A percentile compares a stretch with the other conserved stretches of the same genome.
These are phyloP conservation scores for Bombardia bombarda DNA, from an alignment of 495 filamentous ascomycete genomes.

Conservation along the genomic window DNA sequence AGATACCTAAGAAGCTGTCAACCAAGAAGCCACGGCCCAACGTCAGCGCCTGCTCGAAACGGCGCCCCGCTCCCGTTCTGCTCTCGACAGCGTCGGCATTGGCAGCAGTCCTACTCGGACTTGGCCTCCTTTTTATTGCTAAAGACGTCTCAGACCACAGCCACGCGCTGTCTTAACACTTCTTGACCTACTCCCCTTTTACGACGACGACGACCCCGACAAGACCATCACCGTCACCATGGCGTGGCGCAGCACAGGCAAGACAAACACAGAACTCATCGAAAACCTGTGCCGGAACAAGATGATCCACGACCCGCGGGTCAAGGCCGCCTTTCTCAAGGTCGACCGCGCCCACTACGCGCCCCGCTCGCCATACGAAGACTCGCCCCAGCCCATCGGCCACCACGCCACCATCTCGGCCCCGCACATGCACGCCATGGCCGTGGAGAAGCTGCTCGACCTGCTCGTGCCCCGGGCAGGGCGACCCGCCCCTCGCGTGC, in stretches of 20 bases:
- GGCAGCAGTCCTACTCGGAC: no score
- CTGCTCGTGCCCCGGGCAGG: slow-evolving; percentile 41
- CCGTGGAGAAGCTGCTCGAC: slow-evolving; percentile 59
- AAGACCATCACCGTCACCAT: slow-evolving; percentile 41
- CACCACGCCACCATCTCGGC: slow-evolving; percentile 85
- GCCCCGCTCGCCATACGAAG: slow-evolving; percentile 61
- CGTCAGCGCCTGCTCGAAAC: no score
- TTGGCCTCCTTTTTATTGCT: no score
- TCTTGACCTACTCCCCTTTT: no score
- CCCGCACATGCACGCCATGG: slow-evolving; percentile 93
- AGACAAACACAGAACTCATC: slow-evolving; percentile 68
- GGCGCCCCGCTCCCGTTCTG: no score
- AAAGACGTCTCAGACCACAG: no score
- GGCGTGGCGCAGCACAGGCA: slow-evolving; percentile 85
- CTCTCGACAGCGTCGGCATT: no score
- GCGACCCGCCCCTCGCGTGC: slow-evolving; percentile 40
- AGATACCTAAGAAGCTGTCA: no score
- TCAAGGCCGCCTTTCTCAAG: slow-evolving; percentile 71
- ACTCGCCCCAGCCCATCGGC: slow-evolving; percentile 87
- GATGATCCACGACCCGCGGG: slow-evolving; percentile 61
- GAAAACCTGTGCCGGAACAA: slow-evolving; percentile 65
- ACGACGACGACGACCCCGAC: no score
- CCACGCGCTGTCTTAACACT: no score
- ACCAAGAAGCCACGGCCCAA: no score
- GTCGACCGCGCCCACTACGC: slow-evolving; percentile 89